Evolutionary conservation across 2,329 filamentous ascomycete genomes (phyloP).

Genomic region (Paramyrothecium roridum): DNA sequence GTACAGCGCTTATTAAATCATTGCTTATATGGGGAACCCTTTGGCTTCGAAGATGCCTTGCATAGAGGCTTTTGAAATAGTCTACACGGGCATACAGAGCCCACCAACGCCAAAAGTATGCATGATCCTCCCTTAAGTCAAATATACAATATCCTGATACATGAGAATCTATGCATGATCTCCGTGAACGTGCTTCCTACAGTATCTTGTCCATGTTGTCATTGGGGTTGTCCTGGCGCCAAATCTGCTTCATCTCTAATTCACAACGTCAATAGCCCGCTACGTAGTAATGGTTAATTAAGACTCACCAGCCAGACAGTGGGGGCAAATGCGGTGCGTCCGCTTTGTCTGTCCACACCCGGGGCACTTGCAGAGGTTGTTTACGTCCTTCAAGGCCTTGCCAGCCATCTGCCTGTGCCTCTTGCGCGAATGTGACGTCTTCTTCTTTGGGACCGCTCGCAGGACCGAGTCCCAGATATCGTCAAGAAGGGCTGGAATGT

Average conservation of each 20-base stretch:
- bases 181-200: conserved; percentile 5
- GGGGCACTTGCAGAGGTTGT: conserved; percentile 81
- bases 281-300: background rate
- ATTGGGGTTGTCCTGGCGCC: conserved; percentile 33
- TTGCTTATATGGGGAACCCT: too few species aligned
- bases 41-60: background rate
- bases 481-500: conserved; percentile 59
- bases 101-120: conserved; percentile 29
- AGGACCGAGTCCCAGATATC: conserved; percentile 92
- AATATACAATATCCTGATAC: background rate
- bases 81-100: conserved; percentile 25
- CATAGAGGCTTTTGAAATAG: conserved; percentile 9
- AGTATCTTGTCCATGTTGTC: conserved; percentile 26
- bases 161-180: background rate
- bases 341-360: conserved; percentile 86
- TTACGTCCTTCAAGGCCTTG: conserved; percentile 90
- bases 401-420: conserved; percentile 91
- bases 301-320: conserved; percentile 76
- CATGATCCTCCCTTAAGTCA: conserved; percentile 19
- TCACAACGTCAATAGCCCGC: conserved; percentile 6
- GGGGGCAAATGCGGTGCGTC: conserved; percentile 82
- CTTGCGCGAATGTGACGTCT: conserved; percentile 96
- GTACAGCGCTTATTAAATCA: too few species aligned
- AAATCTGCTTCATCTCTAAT: conserved; percentile 44
- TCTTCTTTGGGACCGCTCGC: conserved; percentile 95